These are phyloP conservation scores for Paramecium tetraurelia DNA, from an alignment of 73 alveolate species.

Conservation along the genomic window DNA sequence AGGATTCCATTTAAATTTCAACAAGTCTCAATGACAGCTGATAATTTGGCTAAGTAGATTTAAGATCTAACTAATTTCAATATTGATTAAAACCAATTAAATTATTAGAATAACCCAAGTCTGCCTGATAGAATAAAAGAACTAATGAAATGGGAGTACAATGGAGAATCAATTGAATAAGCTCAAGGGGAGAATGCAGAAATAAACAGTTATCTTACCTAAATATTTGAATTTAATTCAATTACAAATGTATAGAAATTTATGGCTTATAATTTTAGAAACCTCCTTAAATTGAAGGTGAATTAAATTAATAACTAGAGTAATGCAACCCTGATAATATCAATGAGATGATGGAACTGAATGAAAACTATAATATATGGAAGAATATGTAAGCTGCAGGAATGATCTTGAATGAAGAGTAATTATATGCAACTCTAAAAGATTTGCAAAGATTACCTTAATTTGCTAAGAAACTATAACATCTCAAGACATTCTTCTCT, in stretches of 20 bases:
- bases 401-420: background rate
- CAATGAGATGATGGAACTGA: background rate
- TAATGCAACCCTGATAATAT: background rate
- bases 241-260: background rate
- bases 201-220: background rate
- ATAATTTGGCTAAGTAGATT: background rate
- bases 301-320: background rate
- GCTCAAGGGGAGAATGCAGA: background rate
- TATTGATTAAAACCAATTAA: background rate
- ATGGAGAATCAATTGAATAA: background rate
- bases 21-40: background rate
- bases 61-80: background rate
- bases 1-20: background rate
- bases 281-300: background rate
- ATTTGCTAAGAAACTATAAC: background rate
- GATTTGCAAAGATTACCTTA: background rate
- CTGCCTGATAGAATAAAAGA: background rate
- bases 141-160: background rate
- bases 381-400: conserved; percentile 19
- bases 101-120: background rate
- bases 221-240: background rate
- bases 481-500: background rate
- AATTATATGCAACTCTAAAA: background rate
- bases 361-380: background rate
- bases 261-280: background rate